phyloP scores from a whole-genome alignment of 192 early-diverging fungal species.

The Phycomyces nitens region DNA sequence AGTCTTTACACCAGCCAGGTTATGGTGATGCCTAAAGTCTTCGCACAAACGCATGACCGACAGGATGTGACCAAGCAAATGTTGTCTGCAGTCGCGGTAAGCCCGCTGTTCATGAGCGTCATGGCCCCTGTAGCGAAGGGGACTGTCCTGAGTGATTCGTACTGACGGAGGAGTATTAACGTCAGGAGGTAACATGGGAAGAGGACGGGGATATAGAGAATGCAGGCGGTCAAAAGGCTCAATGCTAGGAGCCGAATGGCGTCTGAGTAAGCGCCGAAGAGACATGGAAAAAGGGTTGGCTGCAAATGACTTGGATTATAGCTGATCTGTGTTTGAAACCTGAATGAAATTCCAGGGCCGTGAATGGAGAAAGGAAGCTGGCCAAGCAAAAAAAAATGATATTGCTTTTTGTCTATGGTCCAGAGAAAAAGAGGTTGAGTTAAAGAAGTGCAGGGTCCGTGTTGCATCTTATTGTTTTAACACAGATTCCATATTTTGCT shows the following conservation, averaged over 20 bases:
- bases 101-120: slow-evolving; percentile 57
- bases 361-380: no score
- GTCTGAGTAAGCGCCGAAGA: neutral
- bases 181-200: slow-evolving; percentile 6
- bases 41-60: slow-evolving; percentile 60
- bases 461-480: no score
- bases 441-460: no score
- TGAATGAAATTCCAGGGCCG: no score
- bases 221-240: slow-evolving; percentile 1
- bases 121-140: slow-evolving; percentile 29
- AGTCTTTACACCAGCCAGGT: neutral
- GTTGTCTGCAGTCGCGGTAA: slow-evolving; percentile 72
- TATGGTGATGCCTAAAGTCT: slow-evolving; percentile 45
- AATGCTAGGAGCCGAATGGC: slow-evolving; percentile 15
- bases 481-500: no score
- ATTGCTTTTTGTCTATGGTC: no score
- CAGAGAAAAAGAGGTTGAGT: no score
- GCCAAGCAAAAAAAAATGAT: no score
- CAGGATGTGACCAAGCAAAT: slow-evolving; percentile 63
- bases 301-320: no score
- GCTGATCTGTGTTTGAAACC: no score
- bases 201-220: neutral
- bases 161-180: neutral
- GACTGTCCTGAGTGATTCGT: slow-evolving; percentile 4
- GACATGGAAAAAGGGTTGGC: no score